phyloP scores from a whole-genome alignment of 2,329 filamentous ascomycete species.

The Parascedosporium putredinis region DNA sequence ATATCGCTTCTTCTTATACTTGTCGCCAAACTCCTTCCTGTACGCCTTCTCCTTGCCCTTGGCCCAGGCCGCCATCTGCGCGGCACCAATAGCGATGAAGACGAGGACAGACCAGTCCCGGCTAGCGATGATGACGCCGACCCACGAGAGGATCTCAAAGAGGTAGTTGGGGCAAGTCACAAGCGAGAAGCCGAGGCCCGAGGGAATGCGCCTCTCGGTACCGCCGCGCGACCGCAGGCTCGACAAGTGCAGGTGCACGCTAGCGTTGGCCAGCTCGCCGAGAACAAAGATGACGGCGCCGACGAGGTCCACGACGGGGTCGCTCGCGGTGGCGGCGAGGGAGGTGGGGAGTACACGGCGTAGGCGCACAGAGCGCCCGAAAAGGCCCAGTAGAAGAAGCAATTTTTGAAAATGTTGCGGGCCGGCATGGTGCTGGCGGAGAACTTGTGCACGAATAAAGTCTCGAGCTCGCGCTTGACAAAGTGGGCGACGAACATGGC shows the following conservation, averaged over 20 bases:
- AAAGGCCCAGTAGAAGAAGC: conserved; percentile 83
- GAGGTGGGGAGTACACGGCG: conserved; percentile 73
- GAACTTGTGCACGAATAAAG: conserved; percentile 90
- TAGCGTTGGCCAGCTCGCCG: conserved; percentile 71
- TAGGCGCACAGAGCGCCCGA: conserved; percentile 72
- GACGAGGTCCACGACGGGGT: conserved; percentile 46
- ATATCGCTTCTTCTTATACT: conserved; percentile 90
- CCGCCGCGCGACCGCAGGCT: conserved; percentile 67
- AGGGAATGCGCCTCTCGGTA: conserved; percentile 79
- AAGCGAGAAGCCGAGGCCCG: conserved; percentile 69
- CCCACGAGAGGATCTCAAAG: conserved; percentile 82
- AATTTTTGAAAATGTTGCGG: conserved; percentile 89
- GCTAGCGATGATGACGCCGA: conserved; percentile 69
- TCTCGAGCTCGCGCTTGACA: conserved; percentile 90
- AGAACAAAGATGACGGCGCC: conserved; percentile 65
- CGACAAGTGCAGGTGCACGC: conserved; percentile 69
- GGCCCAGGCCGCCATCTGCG: conserved; percentile 81
- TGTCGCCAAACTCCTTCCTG: conserved; percentile 80
- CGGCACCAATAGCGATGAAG: conserved; percentile 63
- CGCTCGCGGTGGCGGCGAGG: conserved; percentile 45
- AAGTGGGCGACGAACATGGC: conserved; percentile 74
- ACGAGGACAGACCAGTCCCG: conserved; percentile 68
- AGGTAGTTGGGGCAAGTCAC: conserved; percentile 98
- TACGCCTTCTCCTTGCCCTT: conserved; percentile 87
- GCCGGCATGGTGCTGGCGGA: conserved; percentile 88